Conservation (phyloP, 768 basidiomycete genomes). For the Strobilomyces echinocephalus region DNA sequence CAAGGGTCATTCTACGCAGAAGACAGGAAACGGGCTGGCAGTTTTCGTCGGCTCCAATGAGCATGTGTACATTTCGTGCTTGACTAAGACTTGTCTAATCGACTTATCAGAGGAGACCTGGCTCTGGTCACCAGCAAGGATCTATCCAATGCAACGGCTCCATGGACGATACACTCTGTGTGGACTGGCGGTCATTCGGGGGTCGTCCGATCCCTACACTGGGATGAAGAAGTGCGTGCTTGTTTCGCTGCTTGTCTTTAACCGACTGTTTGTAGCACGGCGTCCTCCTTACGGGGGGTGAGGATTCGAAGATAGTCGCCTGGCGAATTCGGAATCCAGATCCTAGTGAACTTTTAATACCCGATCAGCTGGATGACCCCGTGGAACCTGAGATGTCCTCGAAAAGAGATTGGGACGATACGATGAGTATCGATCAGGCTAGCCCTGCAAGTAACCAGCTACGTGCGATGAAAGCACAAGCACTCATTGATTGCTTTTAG, state of each 20-base stretch:
- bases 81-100: not conserved
- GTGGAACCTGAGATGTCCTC: slow-evolving; percentile 11
- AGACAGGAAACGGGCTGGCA: slow-evolving; percentile 32
- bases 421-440: slow-evolving; percentile 9
- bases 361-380: slow-evolving; percentile 4
- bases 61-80: slow-evolving; percentile 33
- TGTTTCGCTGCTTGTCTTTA: not conserved
- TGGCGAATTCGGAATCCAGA: slow-evolving; percentile 32
- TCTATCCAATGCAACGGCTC: slow-evolving; percentile 32
- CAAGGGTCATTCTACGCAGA: slow-evolving; percentile 36
- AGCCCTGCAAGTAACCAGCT: slow-evolving; percentile 13
- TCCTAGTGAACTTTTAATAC: not conserved
- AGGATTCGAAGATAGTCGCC: slow-evolving; percentile 44
- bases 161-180: slow-evolving; percentile 47
- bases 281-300: slow-evolving; percentile 45
- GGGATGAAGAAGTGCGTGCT: slow-evolving; percentile 47
- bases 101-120: slow-evolving; percentile 47
- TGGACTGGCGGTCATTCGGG: slow-evolving; percentile 57
- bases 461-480: not conserved
- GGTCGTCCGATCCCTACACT: slow-evolving; percentile 50
- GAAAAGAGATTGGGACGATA: slow-evolving; percentile 25
- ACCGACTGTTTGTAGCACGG: slow-evolving; percentile 30
- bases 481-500: slow-evolving; percentile 7
- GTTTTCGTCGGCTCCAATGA: slow-evolving; percentile 74
- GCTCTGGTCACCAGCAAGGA: slow-evolving; percentile 48